Conservation (phyloP, 164 flowering plant genomes). For the Liriodendron chinense region DNA sequence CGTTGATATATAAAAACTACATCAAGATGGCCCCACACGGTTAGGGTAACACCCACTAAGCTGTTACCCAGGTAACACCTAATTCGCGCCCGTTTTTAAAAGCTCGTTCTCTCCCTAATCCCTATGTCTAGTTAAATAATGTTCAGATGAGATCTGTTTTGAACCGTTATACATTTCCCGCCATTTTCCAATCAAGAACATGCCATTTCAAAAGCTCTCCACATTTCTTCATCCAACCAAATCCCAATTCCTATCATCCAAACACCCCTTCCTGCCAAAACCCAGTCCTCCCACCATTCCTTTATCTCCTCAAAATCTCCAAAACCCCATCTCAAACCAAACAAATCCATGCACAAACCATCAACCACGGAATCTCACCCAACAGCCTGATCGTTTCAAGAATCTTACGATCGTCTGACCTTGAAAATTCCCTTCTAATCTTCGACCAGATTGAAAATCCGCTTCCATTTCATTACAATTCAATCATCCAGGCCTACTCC, state of each 20-base stretch:
- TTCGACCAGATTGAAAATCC: slow-evolving; percentile 20
- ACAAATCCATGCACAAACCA: slow-evolving; percentile 5
- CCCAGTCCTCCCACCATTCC: background rate
- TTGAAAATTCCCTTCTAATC: slow-evolving; percentile 30
- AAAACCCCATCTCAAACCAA: background rate
- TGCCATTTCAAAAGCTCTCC: background rate
- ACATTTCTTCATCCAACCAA: background rate
- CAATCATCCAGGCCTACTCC: background rate
- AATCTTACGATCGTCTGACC: background rate
- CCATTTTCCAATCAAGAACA: background rate
- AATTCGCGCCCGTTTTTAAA: no score
- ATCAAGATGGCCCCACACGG: no score
- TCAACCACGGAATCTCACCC: background rate
- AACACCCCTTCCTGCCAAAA: background rate
- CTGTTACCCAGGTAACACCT: no score
- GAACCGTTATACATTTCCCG: background rate
- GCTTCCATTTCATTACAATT: slow-evolving; percentile 5
- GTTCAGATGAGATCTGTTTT: background rate
- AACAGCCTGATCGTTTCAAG: background rate
- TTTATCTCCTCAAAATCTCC: background rate
- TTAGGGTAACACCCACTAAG: no score
- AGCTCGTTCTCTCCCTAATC: no score
- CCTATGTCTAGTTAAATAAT: no score
- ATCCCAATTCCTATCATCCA: background rate
- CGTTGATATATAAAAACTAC: no score